phyloP scores from a whole-genome alignment of 1,284 basidiomycete species.

The Mycena sp. region DNA sequence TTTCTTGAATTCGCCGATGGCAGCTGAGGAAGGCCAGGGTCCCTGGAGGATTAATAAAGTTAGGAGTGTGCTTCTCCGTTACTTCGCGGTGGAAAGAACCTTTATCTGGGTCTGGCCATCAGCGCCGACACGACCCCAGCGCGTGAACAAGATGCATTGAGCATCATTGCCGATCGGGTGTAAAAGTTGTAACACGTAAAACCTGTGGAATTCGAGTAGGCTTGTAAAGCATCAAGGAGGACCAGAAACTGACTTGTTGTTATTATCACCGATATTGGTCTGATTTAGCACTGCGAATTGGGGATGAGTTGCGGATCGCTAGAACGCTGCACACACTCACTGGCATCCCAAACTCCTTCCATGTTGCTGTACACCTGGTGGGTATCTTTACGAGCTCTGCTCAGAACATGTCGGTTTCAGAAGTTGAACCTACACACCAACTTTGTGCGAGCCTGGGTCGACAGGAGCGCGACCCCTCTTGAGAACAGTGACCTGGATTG shows the following conservation, averaged over 20 bases:
- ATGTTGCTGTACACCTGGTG: conserved; percentile 63
- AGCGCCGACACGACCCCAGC: conserved; percentile 73
- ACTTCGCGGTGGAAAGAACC: conserved; percentile 41
- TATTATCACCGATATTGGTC: conserved; percentile 67
- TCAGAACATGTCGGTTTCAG: conserved; percentile 1
- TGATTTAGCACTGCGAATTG: conserved; percentile 58
- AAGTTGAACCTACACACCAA: conserved; percentile 50
- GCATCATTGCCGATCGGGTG: conserved; percentile 56
- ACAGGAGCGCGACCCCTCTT: conserved; percentile 71
- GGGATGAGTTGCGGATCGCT: neutral
- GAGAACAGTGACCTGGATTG: conserved; percentile 60
- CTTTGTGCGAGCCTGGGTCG: conserved; percentile 57
- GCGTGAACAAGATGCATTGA: conserved; percentile 56
- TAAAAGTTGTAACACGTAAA: conserved; percentile 71
- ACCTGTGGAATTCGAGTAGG: conserved; percentile 40
- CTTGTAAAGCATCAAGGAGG: neutral
- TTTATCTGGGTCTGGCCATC: conserved; percentile 60
- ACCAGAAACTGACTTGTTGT: conserved; percentile 60
- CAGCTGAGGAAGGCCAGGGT: conserved; percentile 43
- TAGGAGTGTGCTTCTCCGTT: neutral
- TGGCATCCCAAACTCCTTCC: conserved; percentile 70
- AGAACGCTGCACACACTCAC: neutral
- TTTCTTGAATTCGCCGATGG: conserved; percentile 65
- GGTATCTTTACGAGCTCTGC: conserved; percentile 51
- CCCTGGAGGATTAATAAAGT: conserved; percentile 38